Evolutionary conservation across 2,329 filamentous ascomycete species (phyloP), one percentile per base, ranked within the genome.

Genomic region (Aphanoascus verrucosus): DNA sequence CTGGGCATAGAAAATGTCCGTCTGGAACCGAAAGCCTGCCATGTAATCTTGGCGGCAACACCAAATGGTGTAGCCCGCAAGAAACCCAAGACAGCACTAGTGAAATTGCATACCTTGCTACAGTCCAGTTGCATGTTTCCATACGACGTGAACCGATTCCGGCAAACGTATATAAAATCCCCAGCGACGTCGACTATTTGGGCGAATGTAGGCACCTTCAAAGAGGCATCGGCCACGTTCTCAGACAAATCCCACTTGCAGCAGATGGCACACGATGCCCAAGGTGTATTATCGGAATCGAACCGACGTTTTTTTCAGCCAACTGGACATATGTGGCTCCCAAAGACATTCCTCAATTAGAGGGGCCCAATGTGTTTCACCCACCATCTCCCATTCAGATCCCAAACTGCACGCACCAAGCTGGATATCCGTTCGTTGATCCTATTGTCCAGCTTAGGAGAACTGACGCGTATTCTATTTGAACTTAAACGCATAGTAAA

Each of bases 351-450:
- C 72, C 73, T 71, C 66, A 38, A 60, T 7, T 51, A 54, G 69
- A 75, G 72, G 66, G 66, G 71, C 67, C 75, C 72, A 75, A 71
- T 74, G 72, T 69, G 65, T 69, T 69, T 71, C 74, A 68, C 73
- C 73, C 67, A 64, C 64, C 65, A 71, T 79, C 73, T 79, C 73
- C 74, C 68, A 59, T 59, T 55, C 49, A 56, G 56, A 57, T 59
- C 60, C 61, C 63, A 64, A 63, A 60, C 62, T 62, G 38, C 62
- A 63, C 60, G 65, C 70, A 73, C 68, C 69, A 70, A 62, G 65
- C 66, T 67, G 70, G 77, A 77, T 77, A 78, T 77, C 78, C 77
- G 73, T 71, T 76, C 56, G 53, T 53, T 76, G 76, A 83, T 78
- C 81, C 81, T 78, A 66, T 63, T 62, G 63, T 67, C 71, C 73